Base-by-base conservation (phyloP, 2,329 filamentous ascomycete genomes). In the Lecanicillium sp. region DNA sequence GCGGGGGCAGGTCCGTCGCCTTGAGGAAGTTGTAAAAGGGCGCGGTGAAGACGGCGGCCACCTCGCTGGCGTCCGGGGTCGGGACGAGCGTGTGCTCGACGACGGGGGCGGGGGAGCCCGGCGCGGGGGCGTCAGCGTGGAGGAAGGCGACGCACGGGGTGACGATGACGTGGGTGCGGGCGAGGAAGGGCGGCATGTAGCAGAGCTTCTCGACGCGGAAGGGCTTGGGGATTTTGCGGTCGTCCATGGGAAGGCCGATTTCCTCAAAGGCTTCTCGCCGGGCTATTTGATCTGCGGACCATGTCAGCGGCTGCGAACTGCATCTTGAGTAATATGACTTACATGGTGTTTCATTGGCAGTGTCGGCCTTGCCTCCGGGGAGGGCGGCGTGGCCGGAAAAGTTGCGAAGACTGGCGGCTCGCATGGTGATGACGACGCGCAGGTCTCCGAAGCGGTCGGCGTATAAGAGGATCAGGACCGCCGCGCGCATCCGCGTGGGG, bases 241-340 rank as follows among this genome's bases (percentile, higher is more conserved):
- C 81, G 56, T 82, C 75, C 59, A 84, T 74, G 2, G 91, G 87
- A 3, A 97, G 80, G 1, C 91, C 91, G 55, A 97, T 95, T 65
- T 97, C 91, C 65, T 97, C 91, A 64, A 79, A 86, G 1, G 91
- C 90, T 72, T 97, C 91, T 54, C 91, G 81, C 19, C 91, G 81
- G 8, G 91, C 90, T 44, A 90, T 94, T 60, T 90, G 78, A 65
- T 88, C 88, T 67, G 73, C 1, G 4, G 9, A 15, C 10, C 15
- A 8, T 14, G 5, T 38, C 15, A 20, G 17, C 14, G 21, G 36
- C 36, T 19, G 6, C 11, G 6, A 19, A 19, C n/a, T 7, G 19
- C 36, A 19, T 20, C 38, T 26, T 35, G 15, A 19, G 32, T 14
- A 11, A 26, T 44, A 8, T 15, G 7, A 58, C 72, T 58, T 72